phyloP scores from a whole-genome alignment of 2,329 filamentous ascomycete genomes.

The Claviceps purpurea region DNA sequence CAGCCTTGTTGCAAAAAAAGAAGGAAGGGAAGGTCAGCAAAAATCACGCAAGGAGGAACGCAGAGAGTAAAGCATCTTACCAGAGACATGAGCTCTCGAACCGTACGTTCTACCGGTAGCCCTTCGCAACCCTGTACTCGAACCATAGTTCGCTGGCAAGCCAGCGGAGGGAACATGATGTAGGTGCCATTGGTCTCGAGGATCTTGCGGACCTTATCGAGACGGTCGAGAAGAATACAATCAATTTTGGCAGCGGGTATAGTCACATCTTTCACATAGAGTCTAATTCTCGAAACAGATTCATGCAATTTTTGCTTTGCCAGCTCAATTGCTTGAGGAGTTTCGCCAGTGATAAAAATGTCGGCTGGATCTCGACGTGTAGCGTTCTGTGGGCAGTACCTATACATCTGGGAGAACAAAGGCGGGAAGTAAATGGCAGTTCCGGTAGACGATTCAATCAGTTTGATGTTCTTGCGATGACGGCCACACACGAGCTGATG shows the following conservation, averaged over 20 bases:
- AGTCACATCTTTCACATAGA: constrained; percentile 83
- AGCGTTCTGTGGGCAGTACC: constrained; percentile 74
- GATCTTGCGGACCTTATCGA: constrained; percentile 96
- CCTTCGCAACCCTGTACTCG: constrained; percentile 89
- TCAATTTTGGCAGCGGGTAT: constrained; percentile 90
- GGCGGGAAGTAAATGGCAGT: constrained; percentile 98
- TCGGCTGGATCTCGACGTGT: constrained; percentile 73
- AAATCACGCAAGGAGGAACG: too few relatives aligned
- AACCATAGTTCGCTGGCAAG: constrained; percentile 70
- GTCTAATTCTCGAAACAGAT: constrained; percentile 64
- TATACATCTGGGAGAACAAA: constrained; percentile 81
- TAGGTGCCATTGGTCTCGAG: constrained; percentile 94
- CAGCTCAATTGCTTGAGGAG: constrained; percentile 65
- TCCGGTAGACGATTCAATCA: constrained; percentile 88
- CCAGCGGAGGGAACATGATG: constrained; percentile 80
- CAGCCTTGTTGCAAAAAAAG: constrained; percentile 42
- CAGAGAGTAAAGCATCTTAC: constrained; percentile 34
- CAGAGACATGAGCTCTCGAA: constrained; percentile 89
- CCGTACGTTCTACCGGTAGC: constrained; percentile 84
- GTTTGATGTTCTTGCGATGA: constrained; percentile 92
- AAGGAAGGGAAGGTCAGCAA: neutral
- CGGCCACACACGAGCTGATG: constrained; percentile 89
- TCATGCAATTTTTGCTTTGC: constrained; percentile 90
- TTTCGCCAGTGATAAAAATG: constrained; percentile 91
- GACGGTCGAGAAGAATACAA: constrained; percentile 74